These are phyloP conservation scores for Heliamphora pulchella DNA, from an alignment of 179 eudicot species.

Conservation along the genomic window DNA sequence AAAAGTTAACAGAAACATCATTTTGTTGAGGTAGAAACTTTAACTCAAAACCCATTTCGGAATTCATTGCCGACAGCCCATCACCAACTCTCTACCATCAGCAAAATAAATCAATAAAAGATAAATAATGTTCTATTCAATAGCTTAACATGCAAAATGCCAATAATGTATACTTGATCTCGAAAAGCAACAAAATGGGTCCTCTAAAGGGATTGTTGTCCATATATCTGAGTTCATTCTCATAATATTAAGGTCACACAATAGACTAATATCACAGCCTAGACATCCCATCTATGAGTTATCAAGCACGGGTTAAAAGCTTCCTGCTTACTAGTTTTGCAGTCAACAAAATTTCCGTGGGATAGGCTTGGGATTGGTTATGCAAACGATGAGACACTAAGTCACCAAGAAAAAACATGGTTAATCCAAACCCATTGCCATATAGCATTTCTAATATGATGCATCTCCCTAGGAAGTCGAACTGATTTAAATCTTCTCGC, in stretches of 20 bases:
- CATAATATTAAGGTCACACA: not conserved
- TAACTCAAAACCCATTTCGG: not conserved
- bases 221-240: not conserved
- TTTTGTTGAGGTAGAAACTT: not conserved
- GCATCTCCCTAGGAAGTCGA: not conserved
- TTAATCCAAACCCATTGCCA: not conserved
- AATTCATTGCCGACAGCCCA: not conserved
- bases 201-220: not conserved
- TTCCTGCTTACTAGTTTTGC: not conserved
- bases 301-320: not conserved
- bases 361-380: not conserved
- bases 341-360: slow-evolving; percentile 3
- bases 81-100: not conserved
- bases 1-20: too few relatives aligned
- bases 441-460: not conserved
- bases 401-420: not conserved
- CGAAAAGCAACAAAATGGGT: not conserved
- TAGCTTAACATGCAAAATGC: not conserved
- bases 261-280: not conserved
- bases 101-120: not conserved
- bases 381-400: slow-evolving; percentile 7
- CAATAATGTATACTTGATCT: not conserved
- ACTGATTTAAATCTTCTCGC: not conserved
- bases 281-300: not conserved
- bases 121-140: not conserved